Conservation (phyloP, 257 asterid species). For the Capsicum rhomboideum region DNA sequence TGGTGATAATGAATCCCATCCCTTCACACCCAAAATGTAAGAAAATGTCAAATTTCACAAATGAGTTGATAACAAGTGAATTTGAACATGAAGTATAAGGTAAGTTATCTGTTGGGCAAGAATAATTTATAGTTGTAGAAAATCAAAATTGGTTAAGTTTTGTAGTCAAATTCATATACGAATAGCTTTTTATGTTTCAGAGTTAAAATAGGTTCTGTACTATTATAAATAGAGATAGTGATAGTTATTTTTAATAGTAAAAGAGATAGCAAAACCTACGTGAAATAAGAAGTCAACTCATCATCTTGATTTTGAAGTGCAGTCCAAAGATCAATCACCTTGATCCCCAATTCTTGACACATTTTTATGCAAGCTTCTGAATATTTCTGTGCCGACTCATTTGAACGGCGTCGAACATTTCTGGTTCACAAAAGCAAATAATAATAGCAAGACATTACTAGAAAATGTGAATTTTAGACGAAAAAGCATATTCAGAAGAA, state of each 20-base stretch:
- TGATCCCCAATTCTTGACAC: slow-evolving; percentile 44
- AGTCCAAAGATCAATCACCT: slow-evolving; percentile 44
- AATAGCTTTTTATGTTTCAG: background rate
- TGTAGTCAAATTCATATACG: background rate
- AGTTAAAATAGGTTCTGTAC: background rate
- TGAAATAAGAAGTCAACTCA: slow-evolving; percentile 42
- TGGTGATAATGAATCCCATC: slow-evolving; percentile 52
- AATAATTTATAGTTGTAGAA: background rate
- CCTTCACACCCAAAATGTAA: slow-evolving; percentile 12
- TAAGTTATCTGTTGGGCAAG: background rate
- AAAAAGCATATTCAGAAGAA: too few species aligned
- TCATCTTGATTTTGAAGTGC: slow-evolving; percentile 38
- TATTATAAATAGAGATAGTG: too few species aligned
- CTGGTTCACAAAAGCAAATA: slow-evolving; percentile 10
- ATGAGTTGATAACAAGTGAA: background rate
- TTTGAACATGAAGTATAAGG: background rate
- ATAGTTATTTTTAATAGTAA: too few species aligned
- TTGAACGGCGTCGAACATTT: slow-evolving; percentile 25
- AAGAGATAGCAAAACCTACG: slow-evolving; percentile 16
- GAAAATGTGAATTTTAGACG: background rate
- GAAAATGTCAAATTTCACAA: background rate
- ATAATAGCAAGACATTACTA: background rate
- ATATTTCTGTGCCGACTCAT: slow-evolving; percentile 37
- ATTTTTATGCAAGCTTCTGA: slow-evolving; percentile 44
- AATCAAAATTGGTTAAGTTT: background rate